A percentile compares a stretch with the other conserved stretches of the same genome.
phyloP scores from a whole-genome alignment of 2,329 filamentous ascomycete species.

The Trichoderma sp. region DNA sequence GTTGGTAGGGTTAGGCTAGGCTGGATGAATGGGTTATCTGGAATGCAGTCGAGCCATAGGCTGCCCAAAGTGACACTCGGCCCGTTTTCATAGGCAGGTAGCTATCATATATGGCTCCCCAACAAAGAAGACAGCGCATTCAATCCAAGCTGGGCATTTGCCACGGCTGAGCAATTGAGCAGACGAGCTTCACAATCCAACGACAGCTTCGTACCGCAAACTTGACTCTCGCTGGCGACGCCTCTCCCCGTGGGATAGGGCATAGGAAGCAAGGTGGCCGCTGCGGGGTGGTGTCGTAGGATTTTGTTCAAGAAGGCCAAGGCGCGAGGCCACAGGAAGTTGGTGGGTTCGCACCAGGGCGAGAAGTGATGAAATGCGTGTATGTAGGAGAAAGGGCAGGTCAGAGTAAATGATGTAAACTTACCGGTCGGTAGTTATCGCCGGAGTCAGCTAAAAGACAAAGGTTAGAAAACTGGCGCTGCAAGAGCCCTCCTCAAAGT shows the following conservation, averaged over 20 bases:
- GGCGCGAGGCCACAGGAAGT: neutral
- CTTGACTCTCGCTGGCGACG: neutral
- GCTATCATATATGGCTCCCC: neutral
- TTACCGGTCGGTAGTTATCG: slow-evolving; percentile 61
- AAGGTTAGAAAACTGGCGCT: slow-evolving; percentile 40
- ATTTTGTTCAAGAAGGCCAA: neutral
- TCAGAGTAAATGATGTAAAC: slow-evolving; percentile 24
- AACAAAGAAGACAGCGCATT: neutral
- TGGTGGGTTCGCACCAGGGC: neutral
- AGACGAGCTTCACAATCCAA: neutral
- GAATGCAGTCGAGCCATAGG: neutral
- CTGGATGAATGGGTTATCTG: neutral
- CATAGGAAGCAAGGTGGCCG: neutral
- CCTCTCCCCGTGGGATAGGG: neutral
- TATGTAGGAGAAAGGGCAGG: neutral
- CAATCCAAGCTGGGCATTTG: neutral
- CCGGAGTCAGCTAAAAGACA: slow-evolving; percentile 53
- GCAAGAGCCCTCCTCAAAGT: slow-evolving; percentile 24
- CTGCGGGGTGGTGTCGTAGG: slow-evolving; percentile 12
- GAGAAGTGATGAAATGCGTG: neutral
- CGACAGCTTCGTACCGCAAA: neutral
- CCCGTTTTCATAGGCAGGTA: neutral
- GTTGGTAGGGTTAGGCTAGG: neutral
- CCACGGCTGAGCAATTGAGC: neutral
- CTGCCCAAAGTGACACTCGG: neutral